phyloP scores from a whole-genome alignment of 2,329 filamentous ascomycete species.

The Diaporthe sp. region DNA sequence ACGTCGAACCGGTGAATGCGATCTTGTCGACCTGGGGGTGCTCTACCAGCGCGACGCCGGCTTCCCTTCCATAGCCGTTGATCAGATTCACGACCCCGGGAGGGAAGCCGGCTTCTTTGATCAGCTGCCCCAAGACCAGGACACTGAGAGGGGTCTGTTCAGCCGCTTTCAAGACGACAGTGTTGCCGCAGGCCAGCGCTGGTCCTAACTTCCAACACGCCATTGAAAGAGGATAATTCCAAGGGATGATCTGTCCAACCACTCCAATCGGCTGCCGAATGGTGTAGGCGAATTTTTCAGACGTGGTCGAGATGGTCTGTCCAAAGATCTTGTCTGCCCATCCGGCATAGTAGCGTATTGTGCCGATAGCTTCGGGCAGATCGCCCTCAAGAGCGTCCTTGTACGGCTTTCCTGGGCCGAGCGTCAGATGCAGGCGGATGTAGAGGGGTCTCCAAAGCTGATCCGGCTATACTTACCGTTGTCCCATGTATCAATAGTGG shows the following conservation, averaged over 20 bases:
- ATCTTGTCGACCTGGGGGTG: conserved; percentile 78
- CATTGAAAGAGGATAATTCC: conserved; percentile 85
- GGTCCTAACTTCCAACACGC: conserved; percentile 85
- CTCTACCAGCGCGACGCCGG: conserved; percentile 74
- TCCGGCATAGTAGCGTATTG: conserved; percentile 82
- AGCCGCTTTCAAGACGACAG: conserved; percentile 73
- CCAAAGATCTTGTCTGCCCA: conserved; percentile 86
- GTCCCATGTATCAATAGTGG: conserved; percentile 78
- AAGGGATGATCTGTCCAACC: conserved; percentile 82
- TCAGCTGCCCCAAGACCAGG: conserved; percentile 73
- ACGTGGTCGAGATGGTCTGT: conserved; percentile 80
- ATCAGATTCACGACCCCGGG: conserved; percentile 81
- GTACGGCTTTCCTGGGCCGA: conserved; percentile 62
- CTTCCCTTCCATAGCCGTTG: conserved; percentile 75
- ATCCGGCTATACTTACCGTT: conserved; percentile 72
- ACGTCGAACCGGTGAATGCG: conserved; percentile 79
- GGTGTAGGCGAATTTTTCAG: conserved; percentile 81
- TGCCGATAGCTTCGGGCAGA: conserved; percentile 60
- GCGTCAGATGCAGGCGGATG: background rate
- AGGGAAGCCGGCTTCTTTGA: conserved; percentile 81
- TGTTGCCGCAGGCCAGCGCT: conserved; percentile 73
- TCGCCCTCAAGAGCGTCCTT: conserved; percentile 73
- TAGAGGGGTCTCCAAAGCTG: rapidly evolving
- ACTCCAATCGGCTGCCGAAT: conserved; percentile 83
- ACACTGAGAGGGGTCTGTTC: conserved; percentile 75